Evolutionary conservation across 768 basidiomycete genomes (phyloP).

Genomic region (Tubosaeta sp.): DNA sequence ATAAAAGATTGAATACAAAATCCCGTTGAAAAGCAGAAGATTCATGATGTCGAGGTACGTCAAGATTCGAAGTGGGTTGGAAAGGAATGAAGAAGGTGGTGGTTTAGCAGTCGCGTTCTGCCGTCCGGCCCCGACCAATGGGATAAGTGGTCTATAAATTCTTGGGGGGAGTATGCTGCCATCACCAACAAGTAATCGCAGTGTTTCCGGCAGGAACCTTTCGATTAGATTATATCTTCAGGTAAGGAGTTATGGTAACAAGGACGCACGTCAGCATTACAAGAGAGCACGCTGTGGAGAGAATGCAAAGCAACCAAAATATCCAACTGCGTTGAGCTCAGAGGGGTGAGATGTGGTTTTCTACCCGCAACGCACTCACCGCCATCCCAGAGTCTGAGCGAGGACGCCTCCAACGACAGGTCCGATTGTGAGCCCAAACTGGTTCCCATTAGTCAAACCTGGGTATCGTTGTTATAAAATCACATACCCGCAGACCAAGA

Average conservation of each 20-base stretch:
- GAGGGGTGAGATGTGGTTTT: neutral
- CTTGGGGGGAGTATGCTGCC: slow-evolving; percentile 26
- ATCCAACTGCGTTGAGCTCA: slow-evolving; percentile 12
- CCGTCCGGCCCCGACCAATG: slow-evolving; percentile 23
- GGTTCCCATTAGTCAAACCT: neutral
- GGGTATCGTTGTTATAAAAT: neutral
- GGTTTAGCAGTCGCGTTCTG: neutral
- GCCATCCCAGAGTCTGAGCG: slow-evolving; percentile 59
- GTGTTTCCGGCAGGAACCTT: slow-evolving; percentile 24
- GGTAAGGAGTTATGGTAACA: neutral
- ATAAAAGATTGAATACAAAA: slow-evolving; percentile 51
- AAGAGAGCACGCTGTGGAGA: slow-evolving; percentile 13
- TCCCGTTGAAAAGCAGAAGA: slow-evolving; percentile 50
- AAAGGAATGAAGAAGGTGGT: slow-evolving; percentile 21
- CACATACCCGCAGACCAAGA: slow-evolving; percentile 56
- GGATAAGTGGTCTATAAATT: slow-evolving; percentile 27
- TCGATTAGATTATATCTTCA: neutral
- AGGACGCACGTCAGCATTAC: slow-evolving; percentile 10
- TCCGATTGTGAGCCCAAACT: slow-evolving; percentile 55
- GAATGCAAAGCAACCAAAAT: slow-evolving; percentile 21
- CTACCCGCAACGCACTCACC: slow-evolving; percentile 31
- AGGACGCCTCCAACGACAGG: slow-evolving; percentile 52
- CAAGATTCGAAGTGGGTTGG: slow-evolving; percentile 37
- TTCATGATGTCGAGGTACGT: slow-evolving; percentile 35
- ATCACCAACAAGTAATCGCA: slow-evolving; percentile 24